These are phyloP conservation scores for Schizosaccharomyces osmophilus DNA, from an alignment of 805 yeast genomes.

Conservation along the genomic window DNA sequence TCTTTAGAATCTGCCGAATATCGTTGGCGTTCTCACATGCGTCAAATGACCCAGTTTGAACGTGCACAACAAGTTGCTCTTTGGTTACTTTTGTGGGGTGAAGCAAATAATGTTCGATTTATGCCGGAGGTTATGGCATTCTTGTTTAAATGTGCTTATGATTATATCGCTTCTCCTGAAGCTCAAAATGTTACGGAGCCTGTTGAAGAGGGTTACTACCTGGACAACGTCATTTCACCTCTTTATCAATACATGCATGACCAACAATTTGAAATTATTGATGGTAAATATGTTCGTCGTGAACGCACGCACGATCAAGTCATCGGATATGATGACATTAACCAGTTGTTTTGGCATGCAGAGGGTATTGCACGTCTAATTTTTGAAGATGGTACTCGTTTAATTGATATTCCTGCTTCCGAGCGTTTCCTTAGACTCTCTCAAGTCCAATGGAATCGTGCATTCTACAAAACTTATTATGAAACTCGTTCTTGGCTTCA, in stretches of 20 bases:
- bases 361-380: constrained; percentile 89
- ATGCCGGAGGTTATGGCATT: constrained; percentile 75
- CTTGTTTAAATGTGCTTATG: constrained; percentile 83
- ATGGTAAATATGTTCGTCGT: constrained; percentile 33
- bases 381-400: constrained; percentile 74
- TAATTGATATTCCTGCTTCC: constrained; percentile 68
- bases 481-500: constrained; percentile 97
- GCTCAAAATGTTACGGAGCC: constrained; percentile 47
- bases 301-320: constrained; percentile 44
- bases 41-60: constrained; percentile 25
- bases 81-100: constrained; percentile 49
- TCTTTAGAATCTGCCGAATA: constrained; percentile 56
- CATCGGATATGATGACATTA: constrained; percentile 82
- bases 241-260: constrained; percentile 41
- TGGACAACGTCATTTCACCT: constrained; percentile 83
- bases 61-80: constrained; percentile 42
- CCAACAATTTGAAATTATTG: constrained; percentile 36
- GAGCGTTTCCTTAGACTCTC: constrained; percentile 79
- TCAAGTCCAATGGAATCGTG: constrained; percentile 77
- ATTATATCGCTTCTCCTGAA: constrained; percentile 66
- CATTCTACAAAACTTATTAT: constrained; percentile 82
- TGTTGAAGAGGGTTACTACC: constrained; percentile 41
- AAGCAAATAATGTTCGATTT: constrained; percentile 71
- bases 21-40: constrained; percentile 51
- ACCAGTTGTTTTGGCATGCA: constrained; percentile 97